Percentiles rank a stretch among this genome's conserved stretches.
Conservation (phyloP, 1,139 yeast species). For the Debaryomycetaceae sp. region DNA sequence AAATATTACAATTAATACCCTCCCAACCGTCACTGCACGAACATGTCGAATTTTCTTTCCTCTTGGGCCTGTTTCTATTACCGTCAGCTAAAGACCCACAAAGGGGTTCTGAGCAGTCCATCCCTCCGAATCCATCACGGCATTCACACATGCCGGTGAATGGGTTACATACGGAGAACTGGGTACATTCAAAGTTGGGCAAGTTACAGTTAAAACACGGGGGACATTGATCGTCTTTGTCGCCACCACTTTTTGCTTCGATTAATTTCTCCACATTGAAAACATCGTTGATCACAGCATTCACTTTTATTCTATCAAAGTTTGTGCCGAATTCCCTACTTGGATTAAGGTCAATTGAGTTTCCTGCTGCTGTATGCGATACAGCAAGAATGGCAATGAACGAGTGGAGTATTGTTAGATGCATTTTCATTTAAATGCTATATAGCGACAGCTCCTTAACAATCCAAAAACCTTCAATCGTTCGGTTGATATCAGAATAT, state of each 20-base stretch:
- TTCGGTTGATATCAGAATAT: neutral
- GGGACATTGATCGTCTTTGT: slow-evolving; percentile 55
- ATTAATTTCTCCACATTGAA: slow-evolving; percentile 17
- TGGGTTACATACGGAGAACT: slow-evolving; percentile 80
- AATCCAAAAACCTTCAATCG: neutral
- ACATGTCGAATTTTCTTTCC: slow-evolving; percentile 53
- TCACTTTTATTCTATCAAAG: slow-evolving; percentile 25
- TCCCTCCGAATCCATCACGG: slow-evolving; percentile 89
- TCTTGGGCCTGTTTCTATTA: slow-evolving; percentile 58
- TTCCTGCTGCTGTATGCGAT: neutral
- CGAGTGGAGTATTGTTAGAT: neutral
- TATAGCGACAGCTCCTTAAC: neutral
- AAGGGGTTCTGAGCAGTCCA: slow-evolving; percentile 83
- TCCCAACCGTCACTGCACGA: slow-evolving; percentile 83
- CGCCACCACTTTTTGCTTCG: slow-evolving; percentile 1
- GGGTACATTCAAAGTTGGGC: slow-evolving; percentile 87
- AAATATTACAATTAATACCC: slow-evolving; percentile 90
- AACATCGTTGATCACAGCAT: slow-evolving; percentile 23
- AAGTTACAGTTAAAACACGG: slow-evolving; percentile 93
- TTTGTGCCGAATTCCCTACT: neutral
- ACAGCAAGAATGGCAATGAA: neutral
- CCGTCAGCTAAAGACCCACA: slow-evolving; percentile 80
- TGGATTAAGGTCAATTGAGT: neutral
- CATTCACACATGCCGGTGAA: slow-evolving; percentile 92
- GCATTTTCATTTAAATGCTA: neutral